These are phyloP conservation scores for Pelargonium fulgidum DNA, from an alignment of 441 rosid genomes.

Conservation along the genomic window DNA sequence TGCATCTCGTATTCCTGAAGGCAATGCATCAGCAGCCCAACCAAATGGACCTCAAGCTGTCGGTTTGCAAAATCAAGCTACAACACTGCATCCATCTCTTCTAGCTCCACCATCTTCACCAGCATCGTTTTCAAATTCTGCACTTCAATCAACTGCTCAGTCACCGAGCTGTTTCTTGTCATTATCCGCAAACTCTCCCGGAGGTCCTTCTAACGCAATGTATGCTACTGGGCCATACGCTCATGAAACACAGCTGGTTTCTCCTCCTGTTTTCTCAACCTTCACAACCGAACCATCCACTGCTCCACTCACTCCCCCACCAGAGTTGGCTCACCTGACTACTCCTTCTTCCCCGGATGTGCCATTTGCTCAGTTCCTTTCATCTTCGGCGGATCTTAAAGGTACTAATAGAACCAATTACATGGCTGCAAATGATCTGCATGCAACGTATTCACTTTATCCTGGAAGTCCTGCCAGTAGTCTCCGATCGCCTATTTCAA, in stretches of 20 bases:
- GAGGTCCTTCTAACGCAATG: constrained; percentile 78
- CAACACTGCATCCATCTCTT: constrained; percentile 60
- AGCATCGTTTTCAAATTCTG: constrained; percentile 79
- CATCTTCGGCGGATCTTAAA: constrained; percentile 61
- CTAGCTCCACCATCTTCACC: constrained; percentile 99
- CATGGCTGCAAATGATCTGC: constrained; percentile 57
- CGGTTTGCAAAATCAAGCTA: constrained; percentile 49
- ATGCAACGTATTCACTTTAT: constrained; percentile 58
- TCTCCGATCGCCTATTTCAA: constrained; percentile 69
- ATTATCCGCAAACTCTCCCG: constrained; percentile 73
- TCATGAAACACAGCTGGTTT: constrained; percentile 82
- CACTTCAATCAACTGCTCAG: constrained; percentile 84
- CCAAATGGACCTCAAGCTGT: constrained; percentile 63
- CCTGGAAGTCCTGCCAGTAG: constrained; percentile 84
- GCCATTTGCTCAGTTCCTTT: constrained; percentile 84
- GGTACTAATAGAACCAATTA: constrained; percentile 47
- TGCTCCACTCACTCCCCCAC: constrained; percentile 96
- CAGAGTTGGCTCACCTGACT: constrained; percentile 86
- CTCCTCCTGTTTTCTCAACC: constrained; percentile 97
- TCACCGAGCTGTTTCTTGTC: constrained; percentile 79
- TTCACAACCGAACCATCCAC: constrained; percentile 95
- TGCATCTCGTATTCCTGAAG: constrained; percentile 78
- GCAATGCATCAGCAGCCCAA: constrained; percentile 57
- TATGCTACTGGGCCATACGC: constrained; percentile 91
- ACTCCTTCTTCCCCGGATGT: constrained; percentile 98